phyloP scores from a whole-genome alignment of 352 stramenopile genomes.

The Plasmopara halstedii region DNA sequence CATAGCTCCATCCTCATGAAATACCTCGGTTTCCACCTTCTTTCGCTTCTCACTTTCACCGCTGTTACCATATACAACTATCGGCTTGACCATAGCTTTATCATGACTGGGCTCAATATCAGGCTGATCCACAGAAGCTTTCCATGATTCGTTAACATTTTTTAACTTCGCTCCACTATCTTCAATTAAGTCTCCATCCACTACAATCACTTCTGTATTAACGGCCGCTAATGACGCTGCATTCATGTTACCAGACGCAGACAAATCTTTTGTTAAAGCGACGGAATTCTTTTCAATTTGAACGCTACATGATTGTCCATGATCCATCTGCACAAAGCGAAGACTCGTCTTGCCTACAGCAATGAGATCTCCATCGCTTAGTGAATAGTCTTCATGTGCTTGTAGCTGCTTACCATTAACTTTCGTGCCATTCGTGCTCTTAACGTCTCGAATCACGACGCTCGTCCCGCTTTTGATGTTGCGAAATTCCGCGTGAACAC shows the following conservation, averaged over 20 bases:
- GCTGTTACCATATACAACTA: too few species aligned
- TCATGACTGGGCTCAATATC: constrained; percentile 13
- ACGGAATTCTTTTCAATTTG: too few species aligned
- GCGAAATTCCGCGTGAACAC: constrained; percentile 40
- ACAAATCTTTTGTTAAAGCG: too few species aligned
- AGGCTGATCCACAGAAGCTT: constrained; percentile 7
- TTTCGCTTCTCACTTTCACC: too few species aligned
- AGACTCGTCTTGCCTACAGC: constrained; percentile 33
- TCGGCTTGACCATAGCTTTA: too few species aligned
- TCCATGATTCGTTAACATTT: background rate
- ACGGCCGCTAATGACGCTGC: constrained; percentile 1
- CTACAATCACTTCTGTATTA: constrained; percentile 5
- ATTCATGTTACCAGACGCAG: too few species aligned
- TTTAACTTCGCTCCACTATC: background rate
- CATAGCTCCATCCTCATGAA: too few species aligned
- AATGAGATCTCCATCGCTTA: constrained; percentile 36
- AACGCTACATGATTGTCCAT: constrained; percentile 10
- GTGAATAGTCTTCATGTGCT: constrained; percentile 14
- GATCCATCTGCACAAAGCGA: constrained; percentile 22
- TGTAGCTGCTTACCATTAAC: constrained; percentile 32
- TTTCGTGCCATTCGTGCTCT: constrained; percentile 56
- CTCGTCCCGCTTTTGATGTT: background rate
- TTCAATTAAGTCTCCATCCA: constrained; percentile 8
- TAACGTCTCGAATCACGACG: constrained; percentile 23
- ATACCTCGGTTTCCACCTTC: too few species aligned